Base-by-base conservation (phyloP, 2,329 filamentous ascomycete species). In the Penicillium sp. region DNA sequence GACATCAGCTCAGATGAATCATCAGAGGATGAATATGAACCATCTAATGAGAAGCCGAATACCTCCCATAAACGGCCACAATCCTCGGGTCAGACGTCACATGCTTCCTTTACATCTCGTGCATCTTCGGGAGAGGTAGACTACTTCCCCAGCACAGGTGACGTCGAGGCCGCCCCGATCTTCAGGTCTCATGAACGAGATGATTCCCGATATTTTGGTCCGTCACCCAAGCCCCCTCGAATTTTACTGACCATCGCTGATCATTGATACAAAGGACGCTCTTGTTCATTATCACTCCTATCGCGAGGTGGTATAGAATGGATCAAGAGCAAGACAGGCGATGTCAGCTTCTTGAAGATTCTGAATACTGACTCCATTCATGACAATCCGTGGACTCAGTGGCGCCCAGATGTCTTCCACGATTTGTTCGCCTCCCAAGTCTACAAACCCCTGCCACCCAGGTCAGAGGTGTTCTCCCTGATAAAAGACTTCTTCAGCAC, bases 291-390 rank as follows among this genome's bases (percentile, higher is more conserved):
- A 76, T 97, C 93, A 58, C 97, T 98, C 66, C 94, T 98, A 78
- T 97, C 93, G 0, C 92, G 92, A 39, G 95, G 96, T 73, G 94
- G 94, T 40, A 94, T 98, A 56, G 89, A 96, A 72, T 98, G 95
- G 93, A 93, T 98, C 56, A 96, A 96, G 69, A 87, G 91, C 63
- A 96, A 94, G 79, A 96, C 92, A 2, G 94, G 94, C n/a, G 93
- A 98, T 71, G 85, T 82, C 33, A 93, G 90, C 0, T 97, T 97
- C 76, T 89, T 96, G 71, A 85, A 89, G 56, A 94, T 96, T 85
- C 91, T 98, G 57, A 87, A 88, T 2, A 87, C 90, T 51, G 88
- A 92, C 36, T 90, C 89, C 4, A 86, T 91, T 50, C 89, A 95
- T 65, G 91, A 96, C 69, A 88, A 91, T 75, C 94, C 95, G 67